phyloP scores from a whole-genome alignment of 2,329 filamentous ascomycete genomes.

The Teratosphaeriaceae sp. region DNA sequence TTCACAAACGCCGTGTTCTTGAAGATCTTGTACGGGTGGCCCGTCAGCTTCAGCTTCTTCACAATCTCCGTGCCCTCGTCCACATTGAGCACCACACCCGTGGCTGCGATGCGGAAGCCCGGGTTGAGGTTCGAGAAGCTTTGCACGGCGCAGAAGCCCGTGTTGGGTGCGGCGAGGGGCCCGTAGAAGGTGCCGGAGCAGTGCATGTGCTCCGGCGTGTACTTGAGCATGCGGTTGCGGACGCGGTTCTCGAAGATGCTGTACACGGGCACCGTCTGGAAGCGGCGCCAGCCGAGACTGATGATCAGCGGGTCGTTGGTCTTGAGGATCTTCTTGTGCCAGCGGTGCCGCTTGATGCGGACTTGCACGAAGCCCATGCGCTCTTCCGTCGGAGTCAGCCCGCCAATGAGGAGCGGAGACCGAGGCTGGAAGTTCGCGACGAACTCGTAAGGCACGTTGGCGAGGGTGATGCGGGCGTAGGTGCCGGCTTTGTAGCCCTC shows the following conservation, averaged over 20 bases:
- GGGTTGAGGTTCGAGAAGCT: constrained; percentile 77
- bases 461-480: constrained; percentile 85
- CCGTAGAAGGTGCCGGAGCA: constrained; percentile 96
- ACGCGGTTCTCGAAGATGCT: constrained; percentile 91
- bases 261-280: constrained; percentile 89
- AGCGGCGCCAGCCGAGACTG: constrained; percentile 91
- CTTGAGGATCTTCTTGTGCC: constrained; percentile 99
- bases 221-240: constrained; percentile 96
- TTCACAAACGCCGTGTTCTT: constrained; percentile 99
- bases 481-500: constrained; percentile 90
- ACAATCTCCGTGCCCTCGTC: constrained; percentile 97
- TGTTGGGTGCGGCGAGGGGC: constrained; percentile 90
- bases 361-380: constrained; percentile 94
- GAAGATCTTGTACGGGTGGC: constrained; percentile 93
- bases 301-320: constrained; percentile 97
- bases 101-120: constrained; percentile 90
- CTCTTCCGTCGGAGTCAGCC: constrained; percentile 88
- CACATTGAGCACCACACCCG: constrained; percentile 86
- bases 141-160: constrained; percentile 90
- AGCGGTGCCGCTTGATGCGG: constrained; percentile 92
- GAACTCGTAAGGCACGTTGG: constrained; percentile 87
- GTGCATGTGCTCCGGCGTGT: constrained; percentile 98
- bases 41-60: constrained; percentile 97
- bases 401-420: constrained; percentile 80
- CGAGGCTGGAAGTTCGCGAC: constrained; percentile 72